Evolutionary conservation across 257 asterid genomes (phyloP).

Genomic region (Solanum chilense): DNA sequence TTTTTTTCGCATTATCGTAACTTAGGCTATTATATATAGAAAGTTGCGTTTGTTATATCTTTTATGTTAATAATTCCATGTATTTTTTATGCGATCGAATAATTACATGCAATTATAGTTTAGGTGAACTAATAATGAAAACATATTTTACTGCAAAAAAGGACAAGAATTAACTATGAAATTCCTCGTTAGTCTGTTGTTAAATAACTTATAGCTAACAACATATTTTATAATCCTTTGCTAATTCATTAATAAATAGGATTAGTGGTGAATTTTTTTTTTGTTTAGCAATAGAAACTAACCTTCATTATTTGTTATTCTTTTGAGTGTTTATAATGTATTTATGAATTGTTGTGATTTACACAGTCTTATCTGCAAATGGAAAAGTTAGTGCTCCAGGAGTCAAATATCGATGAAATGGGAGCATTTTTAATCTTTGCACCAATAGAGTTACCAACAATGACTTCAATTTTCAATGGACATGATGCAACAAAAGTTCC

Average conservation of each 20-base stretch:
- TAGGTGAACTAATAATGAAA: neutral
- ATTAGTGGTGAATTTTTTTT: neutral
- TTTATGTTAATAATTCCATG: neutral
- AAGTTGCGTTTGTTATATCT: neutral
- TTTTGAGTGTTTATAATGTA: neutral
- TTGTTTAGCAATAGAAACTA: neutral
- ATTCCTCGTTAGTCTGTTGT: neutral
- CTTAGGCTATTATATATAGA: neutral
- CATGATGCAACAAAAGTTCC: slow-evolving; percentile 19
- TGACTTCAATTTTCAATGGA: slow-evolving; percentile 26
- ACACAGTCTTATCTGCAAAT: slow-evolving; percentile 33
- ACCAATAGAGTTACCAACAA: slow-evolving; percentile 19
- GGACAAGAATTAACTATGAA: neutral
- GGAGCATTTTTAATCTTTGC: slow-evolving; percentile 49
- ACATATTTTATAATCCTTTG: neutral
- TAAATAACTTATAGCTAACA: neutral
- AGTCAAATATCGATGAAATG: slow-evolving; percentile 31
- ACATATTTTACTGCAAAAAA: neutral
- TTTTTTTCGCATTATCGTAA: neutral
- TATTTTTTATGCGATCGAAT: neutral
- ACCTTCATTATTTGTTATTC: neutral
- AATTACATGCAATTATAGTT: neutral
- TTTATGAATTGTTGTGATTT: neutral
- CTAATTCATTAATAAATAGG: neutral
- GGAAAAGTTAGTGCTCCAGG: slow-evolving; percentile 58